Evolutionary conservation across 2,329 filamentous ascomycete genomes (phyloP).

Genomic region (Talaromyces sp.): DNA sequence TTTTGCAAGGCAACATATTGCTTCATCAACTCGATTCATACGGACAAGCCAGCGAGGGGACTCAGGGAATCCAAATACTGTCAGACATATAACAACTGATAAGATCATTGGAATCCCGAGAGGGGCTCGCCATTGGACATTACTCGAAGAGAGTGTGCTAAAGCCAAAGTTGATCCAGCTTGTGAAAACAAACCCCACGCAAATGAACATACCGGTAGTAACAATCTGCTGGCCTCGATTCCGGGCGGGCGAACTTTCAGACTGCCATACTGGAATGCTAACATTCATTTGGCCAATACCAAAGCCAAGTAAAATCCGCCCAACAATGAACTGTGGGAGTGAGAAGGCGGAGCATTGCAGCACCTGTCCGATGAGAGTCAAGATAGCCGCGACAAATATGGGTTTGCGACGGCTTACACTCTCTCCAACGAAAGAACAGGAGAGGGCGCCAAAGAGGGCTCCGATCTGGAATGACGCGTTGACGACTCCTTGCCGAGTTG

Average conservation of each 20-base stretch:
- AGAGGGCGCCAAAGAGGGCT: conserved; percentile 36
- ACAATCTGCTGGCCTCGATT: conserved; percentile 54
- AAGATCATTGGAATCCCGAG: conserved; percentile 47
- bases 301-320: conserved; percentile 49
- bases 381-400: conserved; percentile 53
- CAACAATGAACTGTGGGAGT: conserved; percentile 49
- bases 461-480: conserved; percentile 42
- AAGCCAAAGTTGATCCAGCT: no score
- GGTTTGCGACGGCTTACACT: conserved; percentile 38
- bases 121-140: conserved; percentile 18
- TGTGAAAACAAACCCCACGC: no score
- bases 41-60: conserved; percentile 42
- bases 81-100: conserved; percentile 42
- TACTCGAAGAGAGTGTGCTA: no score
- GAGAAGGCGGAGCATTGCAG: conserved; percentile 31
- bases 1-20: conserved; percentile 52
- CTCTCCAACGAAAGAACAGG: conserved; percentile 32
- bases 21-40: conserved; percentile 61
- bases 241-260: conserved; percentile 43
- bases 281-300: conserved; percentile 54
- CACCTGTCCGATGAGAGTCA: conserved; percentile 40
- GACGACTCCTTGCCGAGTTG: conserved; percentile 43
- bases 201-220: conserved; percentile 43
- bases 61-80: conserved; percentile 32
- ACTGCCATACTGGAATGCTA: conserved; percentile 50